Evolutionary conservation across 331 rosid species (phyloP), one percentile per base, ranked within the genome.

Genomic region (Erythrophleum ivorense): DNA sequence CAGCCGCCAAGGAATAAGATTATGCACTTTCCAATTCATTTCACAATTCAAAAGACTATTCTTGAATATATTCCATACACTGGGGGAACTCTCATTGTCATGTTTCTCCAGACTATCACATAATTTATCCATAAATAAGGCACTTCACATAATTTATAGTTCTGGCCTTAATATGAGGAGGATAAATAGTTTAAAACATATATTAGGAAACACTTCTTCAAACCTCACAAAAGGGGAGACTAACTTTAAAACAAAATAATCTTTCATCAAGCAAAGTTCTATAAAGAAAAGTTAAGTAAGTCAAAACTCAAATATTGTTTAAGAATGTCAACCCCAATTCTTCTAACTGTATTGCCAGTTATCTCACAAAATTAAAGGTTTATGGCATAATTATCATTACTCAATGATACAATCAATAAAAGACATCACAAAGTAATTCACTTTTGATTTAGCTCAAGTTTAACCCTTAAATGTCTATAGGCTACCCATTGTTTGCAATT

Each of bases 1-100:
- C 43, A 34, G 53, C 75, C 16, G 60, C 24, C 21, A 62, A 24
- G 40, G 49, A 62, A 65, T 15, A 77, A 55, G 71, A 84, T 43
- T 9, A 73, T 54, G 64, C 46, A 78, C 49, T 52, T 73, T 79
- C 48, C 41, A 71, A 77, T 38, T 45, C 57, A 54, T 70, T 21
- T 48, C 57, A 70, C 8, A 45, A 31, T 6, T 70, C 13, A 58
- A 75, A 81, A 19, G 33, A 72, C 18, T 11, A 67, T 57, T 67
- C 49, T 73, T 66, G 78, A 67, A 74, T 68, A 85, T 50, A 81
- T 45, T 67, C 69, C 55, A 74, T 18, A 68, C 41, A 31, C 29
- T 11, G 66, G 34, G 48, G 68, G 50, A 66, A 64, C 71, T 76
- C 69, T 49, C 29, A 57, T 33, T 76, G 29, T 57, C 84, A 64